phyloP scores from a whole-genome alignment of 1,139 yeast species.

The Yamadazyma sp. region DNA sequence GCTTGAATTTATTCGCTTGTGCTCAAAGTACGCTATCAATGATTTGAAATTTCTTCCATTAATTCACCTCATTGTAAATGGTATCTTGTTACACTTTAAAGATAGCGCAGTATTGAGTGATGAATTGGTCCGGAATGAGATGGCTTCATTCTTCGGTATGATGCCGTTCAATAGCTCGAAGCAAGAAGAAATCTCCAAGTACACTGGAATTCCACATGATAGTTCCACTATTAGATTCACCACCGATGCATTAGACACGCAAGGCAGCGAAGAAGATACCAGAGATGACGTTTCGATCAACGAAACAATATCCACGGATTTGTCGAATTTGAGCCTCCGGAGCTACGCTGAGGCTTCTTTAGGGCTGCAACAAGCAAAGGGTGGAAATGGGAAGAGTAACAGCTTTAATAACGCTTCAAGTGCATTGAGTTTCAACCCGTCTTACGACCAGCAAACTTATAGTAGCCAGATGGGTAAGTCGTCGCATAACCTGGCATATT shows the following conservation, averaged over 20 bases:
- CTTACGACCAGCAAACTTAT: background rate
- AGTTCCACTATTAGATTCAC: background rate
- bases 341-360: background rate
- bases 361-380: background rate
- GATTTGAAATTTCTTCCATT: slow-evolving; percentile 7
- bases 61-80: slow-evolving; percentile 3
- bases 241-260: slow-evolving; percentile 1
- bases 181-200: slow-evolving; percentile 1
- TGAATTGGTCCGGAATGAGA: slow-evolving; percentile 17
- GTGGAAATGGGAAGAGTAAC: background rate
- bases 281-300: background rate
- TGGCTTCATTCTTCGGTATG: slow-evolving; percentile 2
- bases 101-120: slow-evolving; percentile 11
- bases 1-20: slow-evolving; percentile 2
- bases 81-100: slow-evolving; percentile 1
- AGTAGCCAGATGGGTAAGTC: too few relatives aligned
- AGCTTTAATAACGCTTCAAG: background rate
- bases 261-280: background rate
- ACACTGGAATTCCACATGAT: slow-evolving; percentile 4
- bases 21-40: background rate
- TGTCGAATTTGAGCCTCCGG: slow-evolving; percentile 5
- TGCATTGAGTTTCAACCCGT: background rate
- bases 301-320: slow-evolving; percentile 2
- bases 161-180: slow-evolving; percentile 2
- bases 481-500: background rate